These are phyloP conservation scores for Alopecurus myosuroides DNA, from an alignment of 176 grass and related monocot species.

Conservation along the genomic window DNA sequence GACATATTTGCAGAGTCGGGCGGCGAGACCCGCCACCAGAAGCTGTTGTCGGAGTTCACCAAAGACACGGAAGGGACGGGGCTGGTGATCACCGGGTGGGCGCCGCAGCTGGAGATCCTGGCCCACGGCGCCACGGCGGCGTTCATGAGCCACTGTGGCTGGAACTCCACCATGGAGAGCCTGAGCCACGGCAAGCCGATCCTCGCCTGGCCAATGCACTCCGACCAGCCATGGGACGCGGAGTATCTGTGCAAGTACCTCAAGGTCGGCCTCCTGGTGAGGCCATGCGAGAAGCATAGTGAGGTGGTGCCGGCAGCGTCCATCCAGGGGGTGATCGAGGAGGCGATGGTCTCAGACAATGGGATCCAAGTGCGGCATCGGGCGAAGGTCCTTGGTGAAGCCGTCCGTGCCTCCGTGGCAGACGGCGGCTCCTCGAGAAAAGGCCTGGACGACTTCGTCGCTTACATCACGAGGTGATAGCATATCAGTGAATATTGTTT, in stretches of 20 bases:
- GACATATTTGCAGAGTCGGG: not conserved
- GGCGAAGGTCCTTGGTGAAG: constrained; percentile 34
- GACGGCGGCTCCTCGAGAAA: constrained; percentile 26
- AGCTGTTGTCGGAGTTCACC: not conserved
- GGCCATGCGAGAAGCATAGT: constrained; percentile 5
- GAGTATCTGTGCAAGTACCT: constrained; percentile 34
- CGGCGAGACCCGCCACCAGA: not conserved
- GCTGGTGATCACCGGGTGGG: constrained; percentile 57
- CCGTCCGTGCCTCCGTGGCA: constrained; percentile 1
- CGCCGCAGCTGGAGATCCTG: constrained; percentile 73
- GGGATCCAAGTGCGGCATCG: constrained; percentile 19
- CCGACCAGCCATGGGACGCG: constrained; percentile 56
- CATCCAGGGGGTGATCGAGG: constrained; percentile 33
- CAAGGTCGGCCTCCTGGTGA: not conserved
- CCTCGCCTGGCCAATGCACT: constrained; percentile 51
- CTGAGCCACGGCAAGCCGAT: constrained; percentile 17
- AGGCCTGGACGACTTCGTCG: constrained; percentile 45
- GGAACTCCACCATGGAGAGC: constrained; percentile 70
- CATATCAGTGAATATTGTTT: not conserved
- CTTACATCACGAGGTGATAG: constrained; percentile 36
- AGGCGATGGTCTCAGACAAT: constrained; percentile 26
- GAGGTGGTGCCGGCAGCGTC: constrained; percentile 13
- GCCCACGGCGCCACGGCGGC: constrained; percentile 39
- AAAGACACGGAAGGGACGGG: constrained; percentile 6
- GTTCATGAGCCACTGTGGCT: constrained; percentile 88